Evolutionary conservation across 148 eudicot species (phyloP).

Genomic region (Chenopodium berlandieri): DNA sequence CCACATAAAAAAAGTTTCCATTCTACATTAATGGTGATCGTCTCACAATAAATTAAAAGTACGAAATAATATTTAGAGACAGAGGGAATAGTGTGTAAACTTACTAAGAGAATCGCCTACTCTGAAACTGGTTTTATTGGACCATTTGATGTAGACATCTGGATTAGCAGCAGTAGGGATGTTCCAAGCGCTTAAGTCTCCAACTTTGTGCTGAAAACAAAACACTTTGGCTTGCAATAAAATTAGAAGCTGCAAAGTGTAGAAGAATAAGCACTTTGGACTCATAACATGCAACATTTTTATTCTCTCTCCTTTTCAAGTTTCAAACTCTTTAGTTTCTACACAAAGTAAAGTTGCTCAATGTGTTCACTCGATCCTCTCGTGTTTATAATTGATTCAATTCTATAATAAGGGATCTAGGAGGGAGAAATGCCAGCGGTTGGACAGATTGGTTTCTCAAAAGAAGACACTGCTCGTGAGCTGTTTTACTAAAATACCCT

Average conservation of each 20-base stretch:
- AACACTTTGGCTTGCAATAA: constrained; percentile 40
- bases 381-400: not conserved
- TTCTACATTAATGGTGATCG: too few species aligned
- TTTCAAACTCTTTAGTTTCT: not conserved
- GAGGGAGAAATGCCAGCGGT: constrained; percentile 19
- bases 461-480: constrained; percentile 7
- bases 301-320: constrained; percentile 7
- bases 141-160: constrained; percentile 61
- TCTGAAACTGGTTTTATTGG: constrained; percentile 49
- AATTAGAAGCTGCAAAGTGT: constrained; percentile 34
- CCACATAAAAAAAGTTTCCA: not conserved
- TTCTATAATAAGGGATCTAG: not conserved
- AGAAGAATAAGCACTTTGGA: constrained; percentile 22
- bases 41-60: too few species aligned
- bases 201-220: constrained; percentile 65
- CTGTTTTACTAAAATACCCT: constrained; percentile 14
- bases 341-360: not conserved
- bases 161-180: constrained; percentile 58
- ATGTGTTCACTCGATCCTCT: not conserved
- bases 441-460: constrained; percentile 20
- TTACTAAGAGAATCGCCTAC: constrained; percentile 83
- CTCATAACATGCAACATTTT: constrained; percentile 32
- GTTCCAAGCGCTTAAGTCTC: constrained; percentile 73
- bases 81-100: constrained; percentile 15
- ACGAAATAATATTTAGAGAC: too few species aligned